Conservation (phyloP, 805 yeast species). For the Jamesozyma piceae region DNA sequence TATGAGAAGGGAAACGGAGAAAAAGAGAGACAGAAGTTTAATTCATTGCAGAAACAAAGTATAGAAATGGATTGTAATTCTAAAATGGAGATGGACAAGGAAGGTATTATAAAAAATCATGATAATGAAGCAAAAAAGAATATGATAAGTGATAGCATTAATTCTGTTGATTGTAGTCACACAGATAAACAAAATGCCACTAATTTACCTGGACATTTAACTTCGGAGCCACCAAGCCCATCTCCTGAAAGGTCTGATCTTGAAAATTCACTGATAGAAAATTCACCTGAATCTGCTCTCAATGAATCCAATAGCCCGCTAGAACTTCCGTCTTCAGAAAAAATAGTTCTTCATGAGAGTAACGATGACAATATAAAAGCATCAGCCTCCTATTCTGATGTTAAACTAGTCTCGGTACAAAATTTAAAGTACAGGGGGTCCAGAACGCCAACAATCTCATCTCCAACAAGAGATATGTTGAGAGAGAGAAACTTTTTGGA, state of each 20-base stretch:
- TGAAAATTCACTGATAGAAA: neutral
- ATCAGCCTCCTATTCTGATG: neutral
- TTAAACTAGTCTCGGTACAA: neutral
- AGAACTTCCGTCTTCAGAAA: neutral
- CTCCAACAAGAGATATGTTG: neutral
- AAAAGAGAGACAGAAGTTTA: neutral
- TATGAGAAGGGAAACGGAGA: neutral
- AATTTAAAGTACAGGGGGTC: neutral
- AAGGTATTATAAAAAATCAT: neutral
- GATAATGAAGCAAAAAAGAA: neutral
- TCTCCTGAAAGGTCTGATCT: neutral
- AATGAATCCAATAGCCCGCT: neutral
- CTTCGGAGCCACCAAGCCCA: constrained; percentile 6
- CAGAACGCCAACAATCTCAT: neutral
- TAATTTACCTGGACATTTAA: neutral
- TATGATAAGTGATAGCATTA: neutral
- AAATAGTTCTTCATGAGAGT: neutral
- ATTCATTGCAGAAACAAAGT: neutral
- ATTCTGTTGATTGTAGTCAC: no score
- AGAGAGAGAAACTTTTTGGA: constrained; percentile 6
- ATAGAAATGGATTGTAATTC: neutral
- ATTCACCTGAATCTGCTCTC: neutral
- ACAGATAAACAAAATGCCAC: neutral
- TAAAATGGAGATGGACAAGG: neutral
- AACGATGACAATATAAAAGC: neutral